phyloP scores from a whole-genome alignment of 257 asterid species.

The Solanum ahanhuiri region DNA sequence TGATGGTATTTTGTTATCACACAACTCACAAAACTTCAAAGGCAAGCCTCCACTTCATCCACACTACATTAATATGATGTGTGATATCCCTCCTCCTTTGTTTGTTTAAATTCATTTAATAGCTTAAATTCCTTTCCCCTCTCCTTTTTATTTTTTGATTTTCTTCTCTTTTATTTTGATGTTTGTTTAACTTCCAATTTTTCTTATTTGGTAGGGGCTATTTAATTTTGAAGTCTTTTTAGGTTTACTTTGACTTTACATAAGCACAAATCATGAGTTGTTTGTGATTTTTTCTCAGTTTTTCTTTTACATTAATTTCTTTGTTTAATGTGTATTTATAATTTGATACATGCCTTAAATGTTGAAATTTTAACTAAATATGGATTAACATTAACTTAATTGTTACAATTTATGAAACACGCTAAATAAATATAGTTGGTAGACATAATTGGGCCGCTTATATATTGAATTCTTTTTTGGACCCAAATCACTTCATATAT shows the following conservation, averaged over 20 bases:
- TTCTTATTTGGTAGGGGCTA: not conserved
- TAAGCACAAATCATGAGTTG: not conserved
- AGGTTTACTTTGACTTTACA: not conserved
- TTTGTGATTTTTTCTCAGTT: not conserved
- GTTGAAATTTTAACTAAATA: not conserved
- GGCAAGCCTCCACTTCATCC: too few species aligned
- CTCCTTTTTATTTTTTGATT: not conserved
- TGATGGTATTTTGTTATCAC: too few species aligned
- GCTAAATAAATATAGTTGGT: not conserved
- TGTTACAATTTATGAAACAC: not conserved
- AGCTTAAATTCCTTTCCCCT: not conserved
- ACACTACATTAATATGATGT: too few species aligned
- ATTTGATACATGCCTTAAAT: not conserved
- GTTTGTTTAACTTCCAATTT: not conserved
- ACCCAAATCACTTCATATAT: not conserved
- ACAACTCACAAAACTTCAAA: too few species aligned
- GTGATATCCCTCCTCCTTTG: not conserved
- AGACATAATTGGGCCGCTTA: not conserved
- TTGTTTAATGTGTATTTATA: not conserved
- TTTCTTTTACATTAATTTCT: not conserved
- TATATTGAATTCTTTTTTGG: not conserved
- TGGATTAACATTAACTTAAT: not conserved
- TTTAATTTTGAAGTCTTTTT: not conserved
- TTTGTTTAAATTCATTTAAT: too few species aligned
- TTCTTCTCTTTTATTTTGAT: not conserved